phyloP scores from a whole-genome alignment of 108 stramenopile species.

The Fragilaria radians region DNA sequence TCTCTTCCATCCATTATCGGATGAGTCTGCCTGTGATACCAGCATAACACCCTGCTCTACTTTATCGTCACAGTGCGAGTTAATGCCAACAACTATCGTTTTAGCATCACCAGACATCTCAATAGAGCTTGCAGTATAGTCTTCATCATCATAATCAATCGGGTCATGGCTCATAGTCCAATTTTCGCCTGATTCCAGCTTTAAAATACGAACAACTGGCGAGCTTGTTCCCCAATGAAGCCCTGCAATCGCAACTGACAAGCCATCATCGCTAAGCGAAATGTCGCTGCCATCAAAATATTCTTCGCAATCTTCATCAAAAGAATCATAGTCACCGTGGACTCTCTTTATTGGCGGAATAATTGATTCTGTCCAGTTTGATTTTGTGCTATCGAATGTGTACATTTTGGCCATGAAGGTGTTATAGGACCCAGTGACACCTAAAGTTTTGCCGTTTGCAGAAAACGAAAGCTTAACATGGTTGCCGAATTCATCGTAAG shows the following conservation, averaged over 20 bases:
- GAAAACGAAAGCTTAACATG: neutral
- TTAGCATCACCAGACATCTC: conserved; percentile 13
- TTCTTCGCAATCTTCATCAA: conserved; percentile 3
- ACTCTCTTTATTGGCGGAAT: conserved; percentile 2
- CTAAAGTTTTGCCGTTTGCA: conserved; percentile 7
- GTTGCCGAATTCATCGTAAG: conserved; percentile 10
- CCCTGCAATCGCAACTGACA: conserved; percentile 7
- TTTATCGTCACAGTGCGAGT: conserved; percentile 20
- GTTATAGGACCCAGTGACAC: conserved; percentile 10
- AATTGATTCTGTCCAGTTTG: conserved; percentile 17
- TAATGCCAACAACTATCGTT: conserved; percentile 30
- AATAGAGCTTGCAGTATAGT: neutral
- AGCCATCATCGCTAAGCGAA: conserved; percentile 8
- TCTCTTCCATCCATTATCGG: conserved; percentile 4
- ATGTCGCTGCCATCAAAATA: conserved; percentile 4
- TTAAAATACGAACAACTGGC: conserved; percentile 16
- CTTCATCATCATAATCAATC: neutral
- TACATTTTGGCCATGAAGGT: conserved; percentile 11
- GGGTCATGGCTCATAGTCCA: conserved; percentile 5
- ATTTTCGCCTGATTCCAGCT: conserved; percentile 2
- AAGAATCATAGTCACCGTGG: conserved; percentile 1
- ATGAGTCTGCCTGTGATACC: neutral
- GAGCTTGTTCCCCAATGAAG: neutral
- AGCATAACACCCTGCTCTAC: neutral
- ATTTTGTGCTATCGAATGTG: conserved; percentile 6